These are phyloP conservation scores for Epichloe baconii DNA, from an alignment of 2,329 filamentous ascomycete genomes.

Conservation along the genomic window DNA sequence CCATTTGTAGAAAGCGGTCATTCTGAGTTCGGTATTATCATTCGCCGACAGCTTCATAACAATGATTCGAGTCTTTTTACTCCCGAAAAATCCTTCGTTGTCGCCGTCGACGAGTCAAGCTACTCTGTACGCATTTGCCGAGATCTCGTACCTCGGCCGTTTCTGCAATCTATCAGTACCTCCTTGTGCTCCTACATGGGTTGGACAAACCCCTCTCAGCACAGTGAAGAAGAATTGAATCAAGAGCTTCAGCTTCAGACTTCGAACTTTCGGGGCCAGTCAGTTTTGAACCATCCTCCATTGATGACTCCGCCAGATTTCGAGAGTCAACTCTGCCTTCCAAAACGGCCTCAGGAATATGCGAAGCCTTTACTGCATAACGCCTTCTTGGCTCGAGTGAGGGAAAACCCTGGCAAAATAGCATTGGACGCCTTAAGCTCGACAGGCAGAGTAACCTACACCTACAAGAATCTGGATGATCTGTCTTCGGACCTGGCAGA, in stretches of 20 bases:
- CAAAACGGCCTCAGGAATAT: background rate
- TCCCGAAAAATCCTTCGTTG: background rate
- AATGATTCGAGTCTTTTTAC: background rate
- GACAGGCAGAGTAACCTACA: background rate
- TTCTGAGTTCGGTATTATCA: background rate
- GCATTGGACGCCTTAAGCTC: background rate
- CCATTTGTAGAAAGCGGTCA: background rate
- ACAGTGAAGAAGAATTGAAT: background rate
- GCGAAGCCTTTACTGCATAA: background rate
- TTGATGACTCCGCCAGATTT: background rate
- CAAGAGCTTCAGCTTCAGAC: background rate
- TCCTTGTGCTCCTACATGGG: background rate
- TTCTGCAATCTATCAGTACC: background rate
- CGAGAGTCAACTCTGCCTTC: background rate
- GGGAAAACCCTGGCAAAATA: background rate
- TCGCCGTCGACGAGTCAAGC: background rate
- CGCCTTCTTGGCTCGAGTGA: background rate
- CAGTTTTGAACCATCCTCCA: background rate
- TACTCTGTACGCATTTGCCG: background rate
- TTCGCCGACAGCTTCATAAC: background rate
- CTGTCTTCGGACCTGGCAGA: background rate
- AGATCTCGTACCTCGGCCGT: background rate
- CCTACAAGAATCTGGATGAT: background rate
- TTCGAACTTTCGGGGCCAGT: background rate
- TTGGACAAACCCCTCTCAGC: background rate